Base-by-base conservation (phyloP, 257 asterid genomes). In the Ocimum tenuiflorum region DNA sequence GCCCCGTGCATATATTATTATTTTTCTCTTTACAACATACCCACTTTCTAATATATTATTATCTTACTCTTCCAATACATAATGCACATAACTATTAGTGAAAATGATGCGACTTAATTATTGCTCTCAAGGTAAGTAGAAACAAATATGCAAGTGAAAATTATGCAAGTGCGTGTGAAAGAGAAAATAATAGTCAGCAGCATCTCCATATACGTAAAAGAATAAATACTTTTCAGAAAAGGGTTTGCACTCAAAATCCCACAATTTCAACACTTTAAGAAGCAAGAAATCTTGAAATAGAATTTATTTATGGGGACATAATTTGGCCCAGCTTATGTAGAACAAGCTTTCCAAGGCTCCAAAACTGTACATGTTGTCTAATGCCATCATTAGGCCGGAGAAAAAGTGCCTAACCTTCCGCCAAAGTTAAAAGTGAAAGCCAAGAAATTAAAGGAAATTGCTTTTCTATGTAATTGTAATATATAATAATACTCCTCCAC, bases 341-440 rank as follows among this genome's bases (percentile, higher is more conserved):
- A 33, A 38, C 2, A 3, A 50, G 52, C 63, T 60, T 71, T 78
- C 67, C 67, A 80, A 55, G 75, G 77, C 78, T 76, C 60, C 45
- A 65, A 78, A 80, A 73, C 51, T 76, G 81, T 70, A 71, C n/a
- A 58, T 80, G 56, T 29, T 79, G 85, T 77, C 45, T 56, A 42
- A 80, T 72, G 83, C 76, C 84, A 85, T 85, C 67, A 85, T 81
- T 75, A 67, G 73, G 70, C 71, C 38, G 69, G 65, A 54, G 70
- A 61, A 71, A 78, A 60, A 39, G 2, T 14, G 38, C 67, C 68
- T 35, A 71, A 70, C 72, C 71, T 72, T 73, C 82, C 78, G 72
- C 78, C 77, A 48, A 76, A 73, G 80, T 72, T 70, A 71, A 78
- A 78, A 72, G 78, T 73, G 70, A 69, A 76, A 76, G 72, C 54